These are phyloP conservation scores for Entophlyctis luteolus DNA, from an alignment of 192 early-diverging fungal species.

Conservation along the genomic window DNA sequence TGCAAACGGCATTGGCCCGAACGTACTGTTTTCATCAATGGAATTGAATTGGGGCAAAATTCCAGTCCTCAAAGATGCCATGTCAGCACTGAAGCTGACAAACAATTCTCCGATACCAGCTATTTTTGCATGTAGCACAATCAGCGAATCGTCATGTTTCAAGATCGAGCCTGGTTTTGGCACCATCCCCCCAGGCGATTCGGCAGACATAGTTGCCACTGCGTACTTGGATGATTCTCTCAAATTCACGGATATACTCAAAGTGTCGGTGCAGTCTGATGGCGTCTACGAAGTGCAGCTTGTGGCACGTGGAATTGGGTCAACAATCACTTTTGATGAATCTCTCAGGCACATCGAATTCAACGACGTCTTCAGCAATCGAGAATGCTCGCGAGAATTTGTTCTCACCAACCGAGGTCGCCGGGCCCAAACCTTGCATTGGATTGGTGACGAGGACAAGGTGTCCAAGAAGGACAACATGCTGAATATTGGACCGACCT, in stretches of 20 bases:
- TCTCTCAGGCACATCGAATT: slow-evolving; percentile 45
- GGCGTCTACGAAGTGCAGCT: slow-evolving; percentile 50
- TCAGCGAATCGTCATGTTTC: slow-evolving; percentile 46
- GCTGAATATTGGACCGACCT: slow-evolving; percentile 18
- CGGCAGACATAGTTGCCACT: slow-evolving; percentile 33
- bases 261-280: slow-evolving; percentile 37
- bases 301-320: slow-evolving; percentile 50
- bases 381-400: slow-evolving; percentile 46
- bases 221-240: slow-evolving; percentile 54
- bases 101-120: slow-evolving; percentile 57
- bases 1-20: slow-evolving; percentile 53
- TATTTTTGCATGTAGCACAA: slow-evolving; percentile 39
- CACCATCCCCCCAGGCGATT: slow-evolving; percentile 33
- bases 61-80: slow-evolving; percentile 38
- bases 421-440: slow-evolving; percentile 49
- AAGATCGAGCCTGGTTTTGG: slow-evolving; percentile 36
- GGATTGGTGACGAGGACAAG: slow-evolving; percentile 39
- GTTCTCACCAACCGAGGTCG: slow-evolving; percentile 48
- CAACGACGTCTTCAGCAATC: slow-evolving; percentile 56
- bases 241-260: slow-evolving; percentile 59
- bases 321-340: slow-evolving; percentile 53
- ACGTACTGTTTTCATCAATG: slow-evolving; percentile 40
- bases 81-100: slow-evolving; percentile 26
- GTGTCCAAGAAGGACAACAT: slow-evolving; percentile 21
- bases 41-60: slow-evolving; percentile 60